Conservation (phyloP, 345 rosid genomes). For the Hibiscus trionum region DNA sequence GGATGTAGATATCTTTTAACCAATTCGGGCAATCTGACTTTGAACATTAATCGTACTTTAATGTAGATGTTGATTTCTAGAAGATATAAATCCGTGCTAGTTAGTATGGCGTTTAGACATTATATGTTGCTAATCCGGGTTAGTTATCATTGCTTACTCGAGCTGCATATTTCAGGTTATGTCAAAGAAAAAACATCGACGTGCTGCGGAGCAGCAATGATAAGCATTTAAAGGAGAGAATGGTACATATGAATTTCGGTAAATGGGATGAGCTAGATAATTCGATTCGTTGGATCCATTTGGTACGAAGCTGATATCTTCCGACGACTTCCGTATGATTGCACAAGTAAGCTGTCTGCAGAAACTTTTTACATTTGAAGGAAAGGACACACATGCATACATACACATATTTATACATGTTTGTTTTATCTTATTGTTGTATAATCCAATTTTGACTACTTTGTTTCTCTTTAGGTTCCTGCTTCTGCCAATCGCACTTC, state of each 20-base stretch:
- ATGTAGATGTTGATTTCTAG: neutral
- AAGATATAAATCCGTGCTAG: neutral
- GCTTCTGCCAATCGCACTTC: neutral
- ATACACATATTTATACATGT: neutral
- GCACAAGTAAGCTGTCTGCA: neutral
- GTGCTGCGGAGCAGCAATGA: slow-evolving; percentile 30
- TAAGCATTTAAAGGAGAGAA: slow-evolving; percentile 15
- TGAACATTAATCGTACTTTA: neutral
- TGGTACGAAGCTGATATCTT: neutral
- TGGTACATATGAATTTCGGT: neutral
- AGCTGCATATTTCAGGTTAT: slow-evolving; percentile 30
- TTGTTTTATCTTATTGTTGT: neutral
- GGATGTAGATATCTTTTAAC: neutral
- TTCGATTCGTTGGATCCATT: neutral
- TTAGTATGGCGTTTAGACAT: too few relatives aligned
- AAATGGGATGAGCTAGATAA: neutral
- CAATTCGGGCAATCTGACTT: neutral
- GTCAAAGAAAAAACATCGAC: slow-evolving; percentile 35
- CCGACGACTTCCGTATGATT: neutral
- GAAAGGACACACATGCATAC: neutral
- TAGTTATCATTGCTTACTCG: slow-evolving; percentile 8
- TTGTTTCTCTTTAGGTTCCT: neutral
- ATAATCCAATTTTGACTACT: neutral
- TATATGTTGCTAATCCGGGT: too few relatives aligned
- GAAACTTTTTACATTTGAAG: neutral